Evolutionary conservation across 768 basidiomycete species (phyloP).

Genomic region (Neoboletus magnificus): DNA sequence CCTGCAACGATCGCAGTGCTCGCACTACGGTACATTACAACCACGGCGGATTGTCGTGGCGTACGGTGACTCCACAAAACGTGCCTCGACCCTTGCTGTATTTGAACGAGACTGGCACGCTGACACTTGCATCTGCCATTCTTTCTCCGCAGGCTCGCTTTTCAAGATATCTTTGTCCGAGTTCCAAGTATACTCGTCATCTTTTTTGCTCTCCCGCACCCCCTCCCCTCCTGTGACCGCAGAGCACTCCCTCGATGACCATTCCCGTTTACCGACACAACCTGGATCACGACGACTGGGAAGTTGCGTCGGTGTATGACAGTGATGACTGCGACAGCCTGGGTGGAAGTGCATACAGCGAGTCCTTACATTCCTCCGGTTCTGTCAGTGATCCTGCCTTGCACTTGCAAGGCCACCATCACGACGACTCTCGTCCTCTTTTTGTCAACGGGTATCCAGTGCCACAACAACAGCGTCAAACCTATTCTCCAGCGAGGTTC

Average conservation of each 20-base stretch:
- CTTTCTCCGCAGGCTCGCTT: not conserved
- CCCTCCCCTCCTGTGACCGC: not conserved
- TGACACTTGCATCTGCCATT: not conserved
- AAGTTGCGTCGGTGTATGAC: slow-evolving; percentile 28
- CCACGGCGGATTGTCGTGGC: slow-evolving; percentile 24
- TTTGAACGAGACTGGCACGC: slow-evolving; percentile 14
- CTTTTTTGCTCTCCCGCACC: not conserved
- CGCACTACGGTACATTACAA: slow-evolving; percentile 11
- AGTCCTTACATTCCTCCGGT: slow-evolving; percentile 6
- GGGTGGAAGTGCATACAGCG: slow-evolving; percentile 19
- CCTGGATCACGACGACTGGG: slow-evolving; percentile 23
- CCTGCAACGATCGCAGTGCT: slow-evolving; percentile 7
- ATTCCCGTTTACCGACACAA: slow-evolving; percentile 30
- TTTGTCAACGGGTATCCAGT: slow-evolving; percentile 15
- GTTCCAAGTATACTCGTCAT: not conserved
- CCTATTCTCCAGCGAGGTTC: not conserved
- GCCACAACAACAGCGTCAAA: slow-evolving; percentile 15
- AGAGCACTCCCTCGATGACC: slow-evolving; percentile 10
- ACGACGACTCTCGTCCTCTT: slow-evolving; percentile 2
- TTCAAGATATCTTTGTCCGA: not conserved
- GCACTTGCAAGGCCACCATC: not conserved
- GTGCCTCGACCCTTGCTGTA: slow-evolving; percentile 26
- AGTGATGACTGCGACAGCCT: slow-evolving; percentile 29
- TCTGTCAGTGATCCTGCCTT: slow-evolving; percentile 8
- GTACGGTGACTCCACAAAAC: slow-evolving; percentile 21